Evolutionary conservation across 768 basidiomycete species (phyloP), one percentile per base, ranked within the genome.

Genomic region (Tubosaeta sp.): DNA sequence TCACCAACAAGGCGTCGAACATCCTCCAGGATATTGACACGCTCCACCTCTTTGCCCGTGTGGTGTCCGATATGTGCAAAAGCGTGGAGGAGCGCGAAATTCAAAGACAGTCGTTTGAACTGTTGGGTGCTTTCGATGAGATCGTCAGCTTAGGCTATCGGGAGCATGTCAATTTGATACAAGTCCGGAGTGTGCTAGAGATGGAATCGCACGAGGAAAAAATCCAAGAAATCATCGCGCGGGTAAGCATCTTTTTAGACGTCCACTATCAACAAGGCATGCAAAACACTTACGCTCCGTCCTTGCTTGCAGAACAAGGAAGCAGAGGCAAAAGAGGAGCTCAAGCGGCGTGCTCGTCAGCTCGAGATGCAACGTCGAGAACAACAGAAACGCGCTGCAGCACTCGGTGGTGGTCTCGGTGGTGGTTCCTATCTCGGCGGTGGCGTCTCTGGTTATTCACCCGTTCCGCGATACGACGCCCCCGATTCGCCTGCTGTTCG

Each of bases 1-100:
- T 98, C 72, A 98, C 95, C 50, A 98, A 97, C 75, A 97, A 97
- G 70, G 91, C 92, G 8, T 93, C 91, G n/a, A 99, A 99, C 65
- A 98, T 98, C 63, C 76, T 99, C 35, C 97, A 97, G 74, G 97
- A 98, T 69, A 95, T 98, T 58, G 90, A 97, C 53, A 99, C 95
- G 0, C 78, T 99, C 0, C 91, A 95, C 60, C 86, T 99, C 34
- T 88, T 97, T 61, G 87, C 95, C 1, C 86, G 95, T 32, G 87
- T 97, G 43, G 93, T 97, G 13, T 93, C 93, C 2, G 93, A 95
- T 69, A 71, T 95, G 70, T 94, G 91, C 68, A 79, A 91, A 59
- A 85, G 78, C 52, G 88, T 86, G 6, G 89, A 91, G 52, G 93
- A 95, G 70, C 79, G 87, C 45, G 93, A 97, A 67, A 95, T 99